A percentile compares a stretch with the other conserved stretches of the same genome.
Conservation (phyloP, 2,329 filamentous ascomycete genomes). For the Pseudogymnoascus sp. region DNA sequence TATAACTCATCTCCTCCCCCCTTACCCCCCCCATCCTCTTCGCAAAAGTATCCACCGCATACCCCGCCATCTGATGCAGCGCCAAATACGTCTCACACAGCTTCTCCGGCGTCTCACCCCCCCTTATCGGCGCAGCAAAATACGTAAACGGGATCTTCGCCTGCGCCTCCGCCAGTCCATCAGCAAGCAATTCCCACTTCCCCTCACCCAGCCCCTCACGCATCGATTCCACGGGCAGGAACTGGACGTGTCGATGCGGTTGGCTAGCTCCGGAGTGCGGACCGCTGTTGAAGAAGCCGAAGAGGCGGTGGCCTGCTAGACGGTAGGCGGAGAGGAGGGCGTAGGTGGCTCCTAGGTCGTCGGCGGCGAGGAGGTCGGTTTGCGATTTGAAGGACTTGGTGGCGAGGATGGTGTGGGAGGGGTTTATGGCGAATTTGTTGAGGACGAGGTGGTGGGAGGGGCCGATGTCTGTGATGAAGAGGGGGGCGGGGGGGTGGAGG, state of each 20-base stretch:
- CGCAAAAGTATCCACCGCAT: not conserved
- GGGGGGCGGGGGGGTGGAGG: constrained; percentile 44
- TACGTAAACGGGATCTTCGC: constrained; percentile 25
- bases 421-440: constrained; percentile 68
- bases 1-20: constrained; percentile 52
- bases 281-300: constrained; percentile 49
- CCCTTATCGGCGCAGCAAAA: constrained; percentile 19
- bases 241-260: constrained; percentile 62
- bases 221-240: constrained; percentile 60
- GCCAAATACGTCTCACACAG: constrained; percentile 20
- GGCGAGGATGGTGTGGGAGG: constrained; percentile 63
- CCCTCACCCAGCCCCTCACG: constrained; percentile 37
- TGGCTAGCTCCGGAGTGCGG: constrained; percentile 61
- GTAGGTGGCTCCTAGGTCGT: constrained; percentile 53
- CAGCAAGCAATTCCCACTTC: constrained; percentile 44
- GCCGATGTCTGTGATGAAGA: constrained; percentile 46
- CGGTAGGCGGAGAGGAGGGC: constrained; percentile 46
- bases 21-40: constrained; percentile 16
- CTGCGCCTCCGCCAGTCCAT: constrained; percentile 25
- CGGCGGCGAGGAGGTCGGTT: constrained; percentile 50
- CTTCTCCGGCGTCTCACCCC: constrained; percentile 13
- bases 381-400: constrained; percentile 56
- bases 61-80: constrained; percentile 20
- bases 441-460: constrained; percentile 56
- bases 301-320: constrained; percentile 34